A percentile compares a stretch with the other conserved stretches of the same genome.
These are phyloP conservation scores for Russula griseocarnosa DNA, from an alignment of 768 basidiomycete genomes.

Conservation along the genomic window DNA sequence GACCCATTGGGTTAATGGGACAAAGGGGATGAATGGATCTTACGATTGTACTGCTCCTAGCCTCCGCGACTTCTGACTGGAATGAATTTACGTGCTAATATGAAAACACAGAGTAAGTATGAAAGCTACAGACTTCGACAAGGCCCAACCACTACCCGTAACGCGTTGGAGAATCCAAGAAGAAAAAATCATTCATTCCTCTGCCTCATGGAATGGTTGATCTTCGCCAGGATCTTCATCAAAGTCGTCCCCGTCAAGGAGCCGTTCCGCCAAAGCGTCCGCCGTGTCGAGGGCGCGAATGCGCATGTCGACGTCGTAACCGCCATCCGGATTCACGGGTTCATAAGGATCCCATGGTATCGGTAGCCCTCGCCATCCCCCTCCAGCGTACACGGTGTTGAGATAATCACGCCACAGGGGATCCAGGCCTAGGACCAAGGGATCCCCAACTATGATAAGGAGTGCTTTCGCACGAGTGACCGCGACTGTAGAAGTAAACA, in stretches of 20 bases:
- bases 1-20: no score
- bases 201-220: conserved; percentile 5
- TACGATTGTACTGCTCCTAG: no score
- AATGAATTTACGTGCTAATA: no score
- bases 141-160: no score
- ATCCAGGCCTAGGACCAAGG: conserved; percentile 54
- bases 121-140: no score
- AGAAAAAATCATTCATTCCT: conserved; percentile 7
- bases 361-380: conserved; percentile 52
- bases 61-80: no score
- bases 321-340: conserved; percentile 4
- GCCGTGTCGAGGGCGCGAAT: not conserved
- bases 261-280: conserved; percentile 8
- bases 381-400: conserved; percentile 50
- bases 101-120: no score
- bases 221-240: conserved; percentile 5
- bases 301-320: conserved; percentile 12
- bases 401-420: conserved; percentile 60
- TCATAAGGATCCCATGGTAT: conserved; percentile 48
- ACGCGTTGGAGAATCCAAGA: no score
- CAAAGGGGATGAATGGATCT: no score
- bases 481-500: conserved; percentile 41
- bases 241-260: not conserved
- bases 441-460: conserved; percentile 57
- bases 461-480: conserved; percentile 59